A percentile compares a stretch with the other conserved stretches of the same genome.
Evolutionary conservation across 208 protist species (phyloP).

Genomic region (Porcisia hertigi): DNA sequence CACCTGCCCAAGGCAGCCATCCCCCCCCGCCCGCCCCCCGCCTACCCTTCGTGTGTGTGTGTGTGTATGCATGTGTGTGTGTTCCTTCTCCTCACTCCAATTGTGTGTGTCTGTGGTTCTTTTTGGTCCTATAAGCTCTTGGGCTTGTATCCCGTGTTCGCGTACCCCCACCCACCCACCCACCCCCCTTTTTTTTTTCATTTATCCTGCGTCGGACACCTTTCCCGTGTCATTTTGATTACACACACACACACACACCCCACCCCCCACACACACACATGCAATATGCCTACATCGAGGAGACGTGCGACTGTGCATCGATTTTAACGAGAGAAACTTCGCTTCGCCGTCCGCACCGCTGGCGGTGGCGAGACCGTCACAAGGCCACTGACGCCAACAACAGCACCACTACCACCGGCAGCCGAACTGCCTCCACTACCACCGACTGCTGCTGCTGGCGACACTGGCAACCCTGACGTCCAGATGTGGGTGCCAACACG

Average conservation of each 20-base stretch:
- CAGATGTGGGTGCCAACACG: slow-evolving; percentile 20
- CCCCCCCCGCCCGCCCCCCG: too few relatives aligned
- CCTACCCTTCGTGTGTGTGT: too few relatives aligned
- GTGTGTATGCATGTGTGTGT: too few relatives aligned
- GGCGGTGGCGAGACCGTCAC: not conserved
- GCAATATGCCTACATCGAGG: not conserved
- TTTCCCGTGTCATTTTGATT: too few relatives aligned
- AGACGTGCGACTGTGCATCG: not conserved
- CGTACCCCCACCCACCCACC: too few relatives aligned
- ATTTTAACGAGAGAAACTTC: slow-evolving; percentile 22
- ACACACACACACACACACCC: not conserved
- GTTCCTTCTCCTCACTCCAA: too few relatives aligned
- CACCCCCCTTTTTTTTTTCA: too few relatives aligned
- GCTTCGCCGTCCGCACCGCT: slow-evolving; percentile 9
- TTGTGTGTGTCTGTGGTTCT: too few relatives aligned
- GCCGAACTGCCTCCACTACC: not conserved
- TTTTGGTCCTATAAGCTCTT: too few relatives aligned
- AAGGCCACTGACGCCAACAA: not conserved
- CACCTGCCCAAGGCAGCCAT: too few relatives aligned
- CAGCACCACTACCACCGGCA: not conserved
- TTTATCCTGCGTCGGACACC: too few relatives aligned
- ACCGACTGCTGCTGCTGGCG: not conserved
- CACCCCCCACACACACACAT: not conserved
- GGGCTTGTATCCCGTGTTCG: too few relatives aligned
- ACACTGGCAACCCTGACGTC: slow-evolving; percentile 15